These are phyloP conservation scores for Botryotinia convoluta DNA, from an alignment of 2,329 filamentous ascomycete genomes.

Conservation along the genomic window DNA sequence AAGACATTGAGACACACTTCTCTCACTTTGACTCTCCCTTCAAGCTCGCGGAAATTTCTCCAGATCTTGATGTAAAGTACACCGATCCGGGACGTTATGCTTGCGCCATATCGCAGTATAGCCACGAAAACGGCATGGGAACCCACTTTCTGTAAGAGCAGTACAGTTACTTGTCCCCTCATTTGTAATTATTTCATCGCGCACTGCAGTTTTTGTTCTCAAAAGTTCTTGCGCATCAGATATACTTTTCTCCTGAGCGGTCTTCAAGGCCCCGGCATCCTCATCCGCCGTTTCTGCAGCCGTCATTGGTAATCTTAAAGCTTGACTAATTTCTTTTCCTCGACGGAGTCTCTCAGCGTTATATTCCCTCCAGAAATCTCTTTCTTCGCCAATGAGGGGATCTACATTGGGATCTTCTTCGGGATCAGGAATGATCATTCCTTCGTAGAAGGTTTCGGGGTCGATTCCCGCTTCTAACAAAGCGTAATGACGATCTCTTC, in stretches of 20 bases:
- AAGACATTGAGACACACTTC: neutral
- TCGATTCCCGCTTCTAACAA: slow-evolving; percentile 9
- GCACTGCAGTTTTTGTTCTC: neutral
- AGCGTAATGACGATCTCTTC: slow-evolving; percentile 1
- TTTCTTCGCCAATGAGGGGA: neutral
- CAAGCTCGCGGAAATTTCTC: neutral
- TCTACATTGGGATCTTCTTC: slow-evolving; percentile 1
- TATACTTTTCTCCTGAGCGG: neutral
- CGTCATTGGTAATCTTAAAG: neutral
- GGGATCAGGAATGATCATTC: neutral
- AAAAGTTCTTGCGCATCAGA: neutral
- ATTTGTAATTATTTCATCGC: neutral
- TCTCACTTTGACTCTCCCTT: neutral
- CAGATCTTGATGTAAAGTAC: neutral
- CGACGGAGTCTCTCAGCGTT: neutral
- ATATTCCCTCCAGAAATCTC: neutral
- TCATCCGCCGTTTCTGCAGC: neutral
- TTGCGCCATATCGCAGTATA: neutral
- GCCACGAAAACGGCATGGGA: neutral
- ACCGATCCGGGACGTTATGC: neutral
- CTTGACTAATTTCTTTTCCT: neutral
- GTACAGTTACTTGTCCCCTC: neutral
- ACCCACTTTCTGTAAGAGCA: neutral
- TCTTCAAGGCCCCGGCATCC: neutral
- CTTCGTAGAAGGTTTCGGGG: slow-evolving; percentile 8